phyloP scores from a whole-genome alignment of 768 basidiomycete genomes.

The Hortiboletus campestris region DNA sequence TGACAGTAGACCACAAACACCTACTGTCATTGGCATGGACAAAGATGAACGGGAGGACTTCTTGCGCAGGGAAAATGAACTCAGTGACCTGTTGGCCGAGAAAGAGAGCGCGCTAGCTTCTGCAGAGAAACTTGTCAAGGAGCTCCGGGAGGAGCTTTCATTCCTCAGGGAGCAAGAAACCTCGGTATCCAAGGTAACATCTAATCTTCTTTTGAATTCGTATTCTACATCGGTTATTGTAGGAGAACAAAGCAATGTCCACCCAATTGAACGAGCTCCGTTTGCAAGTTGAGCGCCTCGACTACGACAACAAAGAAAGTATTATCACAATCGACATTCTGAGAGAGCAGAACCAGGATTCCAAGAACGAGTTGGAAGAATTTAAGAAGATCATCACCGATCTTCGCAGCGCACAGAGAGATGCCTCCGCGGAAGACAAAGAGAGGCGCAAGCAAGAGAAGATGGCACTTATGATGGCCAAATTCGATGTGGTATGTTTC shows the following conservation, averaged over 20 bases:
- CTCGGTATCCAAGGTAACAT: conserved; percentile 64
- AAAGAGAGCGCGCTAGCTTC: conserved; percentile 78
- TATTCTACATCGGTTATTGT: conserved; percentile 13
- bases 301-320: conserved; percentile 96
- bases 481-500: conserved; percentile 84
- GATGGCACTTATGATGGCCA: conserved; percentile 99
- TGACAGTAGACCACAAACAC: conserved; percentile 89
- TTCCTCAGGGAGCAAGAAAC: conserved; percentile 92
- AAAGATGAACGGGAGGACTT: conserved; percentile 99
- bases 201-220: conserved; percentile 1
- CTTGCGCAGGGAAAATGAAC: conserved; percentile 92
- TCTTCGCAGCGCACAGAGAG: conserved; percentile 77
- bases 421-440: conserved; percentile 89
- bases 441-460: conserved; percentile 99
- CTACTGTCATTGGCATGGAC: conserved; percentile 82
- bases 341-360: conserved; percentile 90
- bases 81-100: conserved; percentile 90
- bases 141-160: conserved; percentile 83
- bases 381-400: conserved; percentile 77
- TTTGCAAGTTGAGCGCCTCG: conserved; percentile 85
- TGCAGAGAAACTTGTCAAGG: conserved; percentile 84
- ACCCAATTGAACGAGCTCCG: conserved; percentile 91
- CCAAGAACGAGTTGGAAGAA: conserved; percentile 86
- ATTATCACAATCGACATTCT: conserved; percentile 91
- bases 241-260: conserved; percentile 96